phyloP scores from a whole-genome alignment of 257 asterid species.

The Leonotis leonurus region DNA sequence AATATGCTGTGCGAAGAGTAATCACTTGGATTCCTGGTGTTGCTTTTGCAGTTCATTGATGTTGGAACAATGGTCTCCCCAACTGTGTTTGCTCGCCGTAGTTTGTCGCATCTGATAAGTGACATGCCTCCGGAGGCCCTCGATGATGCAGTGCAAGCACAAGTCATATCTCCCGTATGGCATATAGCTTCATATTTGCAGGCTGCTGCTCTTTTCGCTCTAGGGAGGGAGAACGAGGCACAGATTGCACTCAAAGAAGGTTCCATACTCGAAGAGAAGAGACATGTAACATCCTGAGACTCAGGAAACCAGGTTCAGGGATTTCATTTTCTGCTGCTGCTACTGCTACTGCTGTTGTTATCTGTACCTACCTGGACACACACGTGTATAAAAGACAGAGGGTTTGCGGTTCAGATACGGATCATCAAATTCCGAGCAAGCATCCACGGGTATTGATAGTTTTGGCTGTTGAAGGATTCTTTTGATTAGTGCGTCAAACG shows the following conservation, averaged over 20 bases:
- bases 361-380: not conserved
- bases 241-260: constrained; percentile 70
- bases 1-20: not conserved
- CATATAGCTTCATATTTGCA: constrained; percentile 64
- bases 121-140: constrained; percentile 61
- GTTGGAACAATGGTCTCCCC: constrained; percentile 78
- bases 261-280: constrained; percentile 52
- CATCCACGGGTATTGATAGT: constrained; percentile 16
- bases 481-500: constrained; percentile 11
- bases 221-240: constrained; percentile 67
- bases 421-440: constrained; percentile 19
- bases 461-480: constrained; percentile 30
- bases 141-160: constrained; percentile 67
- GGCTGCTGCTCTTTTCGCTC: constrained; percentile 55
- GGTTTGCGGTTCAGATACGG: constrained; percentile 16
- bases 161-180: constrained; percentile 66
- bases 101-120: constrained; percentile 53
- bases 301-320: not conserved
- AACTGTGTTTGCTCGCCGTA: constrained; percentile 56
- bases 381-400: constrained; percentile 10
- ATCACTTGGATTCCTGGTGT: not conserved
- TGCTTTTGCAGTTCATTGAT: constrained; percentile 48
- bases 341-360: constrained; percentile 6
- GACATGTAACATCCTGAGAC: constrained; percentile 30
- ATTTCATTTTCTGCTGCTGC: constrained; percentile 9